These are phyloP conservation scores for Zygosaccharomyces sapae DNA, from an alignment of 1,139 yeast species.

Conservation along the genomic window DNA sequence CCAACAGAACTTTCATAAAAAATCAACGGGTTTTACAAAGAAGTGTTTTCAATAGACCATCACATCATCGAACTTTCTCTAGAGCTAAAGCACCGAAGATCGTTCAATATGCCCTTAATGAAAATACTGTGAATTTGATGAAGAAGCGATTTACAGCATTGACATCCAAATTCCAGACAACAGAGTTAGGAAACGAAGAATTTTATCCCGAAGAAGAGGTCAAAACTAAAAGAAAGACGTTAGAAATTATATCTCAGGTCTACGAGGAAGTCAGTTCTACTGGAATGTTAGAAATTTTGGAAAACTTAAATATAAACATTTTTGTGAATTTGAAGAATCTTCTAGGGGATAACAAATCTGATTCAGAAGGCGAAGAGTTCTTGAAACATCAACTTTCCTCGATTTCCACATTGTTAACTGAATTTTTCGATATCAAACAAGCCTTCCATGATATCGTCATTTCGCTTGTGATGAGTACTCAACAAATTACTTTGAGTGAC, in stretches of 20 bases:
- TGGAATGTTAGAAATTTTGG: slow-evolving; percentile 30
- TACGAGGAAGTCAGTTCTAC: slow-evolving; percentile 34
- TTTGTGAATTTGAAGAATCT: slow-evolving; percentile 28
- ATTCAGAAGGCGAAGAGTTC: slow-evolving; percentile 33
- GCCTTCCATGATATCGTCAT: slow-evolving; percentile 61
- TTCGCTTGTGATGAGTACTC: slow-evolving; percentile 62
- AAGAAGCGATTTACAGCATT: slow-evolving; percentile 23
- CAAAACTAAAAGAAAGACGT: slow-evolving; percentile 20
- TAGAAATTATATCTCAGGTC: slow-evolving; percentile 33
- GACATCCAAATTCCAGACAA: slow-evolving; percentile 17
- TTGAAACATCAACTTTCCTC: slow-evolving; percentile 32
- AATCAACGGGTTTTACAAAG: slow-evolving; percentile 3
- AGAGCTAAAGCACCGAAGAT: slow-evolving; percentile 23
- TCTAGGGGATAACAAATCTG: slow-evolving; percentile 15
- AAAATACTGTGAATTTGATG: slow-evolving; percentile 26
- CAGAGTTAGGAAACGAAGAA: neutral
- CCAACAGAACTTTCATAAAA: neutral
- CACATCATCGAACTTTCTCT: slow-evolving; percentile 20
- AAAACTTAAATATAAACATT: slow-evolving; percentile 32
- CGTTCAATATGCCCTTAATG: slow-evolving; percentile 26
- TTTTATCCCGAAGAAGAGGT: slow-evolving; percentile 12
- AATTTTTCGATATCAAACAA: slow-evolving; percentile 73
- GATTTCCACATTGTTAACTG: slow-evolving; percentile 48
- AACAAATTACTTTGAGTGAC: slow-evolving; percentile 64
- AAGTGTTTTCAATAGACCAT: slow-evolving; percentile 13